Conservation (phyloP, 495 filamentous ascomycete genomes). For the Penicillium soppii region DNA sequence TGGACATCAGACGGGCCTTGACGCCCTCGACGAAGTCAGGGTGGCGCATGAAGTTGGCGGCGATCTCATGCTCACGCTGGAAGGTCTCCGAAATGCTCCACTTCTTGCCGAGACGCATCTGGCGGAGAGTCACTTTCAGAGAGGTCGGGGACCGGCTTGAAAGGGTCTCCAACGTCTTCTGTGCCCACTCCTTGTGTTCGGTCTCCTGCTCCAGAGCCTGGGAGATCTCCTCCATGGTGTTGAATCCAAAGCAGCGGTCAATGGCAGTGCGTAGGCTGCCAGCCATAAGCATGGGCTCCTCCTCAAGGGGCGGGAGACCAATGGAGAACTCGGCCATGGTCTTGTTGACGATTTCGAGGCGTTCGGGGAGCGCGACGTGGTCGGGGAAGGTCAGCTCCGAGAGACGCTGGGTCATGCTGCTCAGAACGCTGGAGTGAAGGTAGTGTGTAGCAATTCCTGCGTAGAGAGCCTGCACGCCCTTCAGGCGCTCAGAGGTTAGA, state of each 20-base stretch:
- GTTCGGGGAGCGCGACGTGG: conserved; percentile 55
- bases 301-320: conserved; percentile 64
- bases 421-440: conserved; percentile 81
- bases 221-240: conserved; percentile 69
- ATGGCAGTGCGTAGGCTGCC: conserved; percentile 72
- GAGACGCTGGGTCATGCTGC: conserved; percentile 77
- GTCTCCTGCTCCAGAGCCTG: conserved; percentile 60
- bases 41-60: conserved; percentile 78
- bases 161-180: conserved; percentile 68
- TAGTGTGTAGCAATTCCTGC: conserved; percentile 91
- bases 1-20: conserved; percentile 67
- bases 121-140: conserved; percentile 75
- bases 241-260: conserved; percentile 75
- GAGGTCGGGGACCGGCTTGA: conserved; percentile 76
- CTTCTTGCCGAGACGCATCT: conserved; percentile 68
- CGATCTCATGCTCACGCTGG: conserved; percentile 75
- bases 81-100: conserved; percentile 86
- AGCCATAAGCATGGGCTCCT: conserved; percentile 60
- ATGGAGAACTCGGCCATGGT: conserved; percentile 91
- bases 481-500: conserved; percentile 78
- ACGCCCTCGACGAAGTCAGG: conserved; percentile 90
- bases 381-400: conserved; percentile 88
- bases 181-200: conserved; percentile 66
- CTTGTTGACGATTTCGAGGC: conserved; percentile 69
- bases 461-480: conserved; percentile 77